These are phyloP conservation scores for Gaeumannomyces sp. DNA, from an alignment of 2,329 filamentous ascomycete species.

Conservation along the genomic window DNA sequence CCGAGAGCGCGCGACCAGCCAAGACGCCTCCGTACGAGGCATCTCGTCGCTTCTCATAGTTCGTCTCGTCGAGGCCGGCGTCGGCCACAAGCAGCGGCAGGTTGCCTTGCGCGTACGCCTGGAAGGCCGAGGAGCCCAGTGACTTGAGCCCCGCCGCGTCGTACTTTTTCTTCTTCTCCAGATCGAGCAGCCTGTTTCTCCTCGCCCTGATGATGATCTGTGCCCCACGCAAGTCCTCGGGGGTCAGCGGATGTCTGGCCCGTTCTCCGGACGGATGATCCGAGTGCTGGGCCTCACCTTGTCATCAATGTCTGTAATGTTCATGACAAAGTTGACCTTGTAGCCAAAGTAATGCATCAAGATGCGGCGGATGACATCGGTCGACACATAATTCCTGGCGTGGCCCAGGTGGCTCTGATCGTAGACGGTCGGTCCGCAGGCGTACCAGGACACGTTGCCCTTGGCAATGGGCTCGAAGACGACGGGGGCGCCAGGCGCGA, in stretches of 20 bases:
- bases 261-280: no score
- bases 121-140: constrained; percentile 47
- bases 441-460: constrained; percentile 76
- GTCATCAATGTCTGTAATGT: constrained; percentile 81
- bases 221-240: constrained; percentile 6
- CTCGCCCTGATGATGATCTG: constrained; percentile 59
- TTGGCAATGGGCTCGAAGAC: constrained; percentile 68
- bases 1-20: constrained; percentile 16
- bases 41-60: constrained; percentile 45
- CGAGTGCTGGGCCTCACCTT: not conserved
- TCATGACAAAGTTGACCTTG: constrained; percentile 83
- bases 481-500: constrained; percentile 65
- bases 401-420: constrained; percentile 78
- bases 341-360: constrained; percentile 78
- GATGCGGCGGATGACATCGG: constrained; percentile 80
- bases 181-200: constrained; percentile 74
- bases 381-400: constrained; percentile 84
- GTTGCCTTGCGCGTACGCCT: constrained; percentile 48
- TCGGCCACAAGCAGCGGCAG: constrained; percentile 43
- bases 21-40: constrained; percentile 39
- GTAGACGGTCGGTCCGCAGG: constrained; percentile 81
- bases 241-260: not conserved
- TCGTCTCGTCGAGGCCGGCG: constrained; percentile 38
- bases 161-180: constrained; percentile 64
- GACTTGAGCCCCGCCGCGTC: constrained; percentile 38